phyloP scores from a whole-genome alignment of 2,329 filamentous ascomycete species.

The Laburnicola sp. region DNA sequence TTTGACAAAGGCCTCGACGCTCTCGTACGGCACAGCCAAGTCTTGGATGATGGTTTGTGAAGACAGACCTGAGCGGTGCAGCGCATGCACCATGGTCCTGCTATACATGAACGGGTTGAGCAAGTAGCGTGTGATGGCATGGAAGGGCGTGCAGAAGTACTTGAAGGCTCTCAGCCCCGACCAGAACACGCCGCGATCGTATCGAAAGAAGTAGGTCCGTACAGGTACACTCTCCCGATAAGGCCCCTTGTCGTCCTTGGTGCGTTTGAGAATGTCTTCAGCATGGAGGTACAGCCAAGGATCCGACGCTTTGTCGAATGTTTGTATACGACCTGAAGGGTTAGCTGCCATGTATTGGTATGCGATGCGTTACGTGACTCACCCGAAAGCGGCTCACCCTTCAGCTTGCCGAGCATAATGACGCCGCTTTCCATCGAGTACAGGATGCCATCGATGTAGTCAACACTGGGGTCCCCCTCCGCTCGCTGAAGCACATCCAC shows the following conservation, averaged over 20 bases:
- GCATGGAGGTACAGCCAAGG: constrained; percentile 77
- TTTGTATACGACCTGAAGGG: constrained; percentile 26
- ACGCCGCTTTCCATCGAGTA: constrained; percentile 60
- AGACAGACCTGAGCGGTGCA: constrained; percentile 61
- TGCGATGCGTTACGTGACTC: background rate
- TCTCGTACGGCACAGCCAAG: constrained; percentile 59
- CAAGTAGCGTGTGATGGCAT: constrained; percentile 59
- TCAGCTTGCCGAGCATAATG: constrained; percentile 63
- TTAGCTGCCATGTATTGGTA: background rate
- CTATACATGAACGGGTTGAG: constrained; percentile 66
- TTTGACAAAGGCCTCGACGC: constrained; percentile 56
- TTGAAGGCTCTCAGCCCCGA: constrained; percentile 62
- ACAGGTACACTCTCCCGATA: constrained; percentile 51
- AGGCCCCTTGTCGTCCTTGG: constrained; percentile 7
- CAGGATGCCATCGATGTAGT: constrained; percentile 73
- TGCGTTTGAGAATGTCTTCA: constrained; percentile 37
- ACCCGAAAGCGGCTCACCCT: constrained; percentile 49
- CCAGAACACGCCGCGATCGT: constrained; percentile 69
- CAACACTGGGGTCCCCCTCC: constrained; percentile 48
- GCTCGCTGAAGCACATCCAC: constrained; percentile 55
- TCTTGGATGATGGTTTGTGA: constrained; percentile 65
- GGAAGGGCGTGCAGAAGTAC: constrained; percentile 66
- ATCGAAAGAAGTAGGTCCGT: constrained; percentile 61
- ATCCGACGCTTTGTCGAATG: constrained; percentile 63
- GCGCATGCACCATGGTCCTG: constrained; percentile 63